Base-by-base conservation (phyloP, 345 rosid genomes). In the Raphanus raphanistrum region DNA sequence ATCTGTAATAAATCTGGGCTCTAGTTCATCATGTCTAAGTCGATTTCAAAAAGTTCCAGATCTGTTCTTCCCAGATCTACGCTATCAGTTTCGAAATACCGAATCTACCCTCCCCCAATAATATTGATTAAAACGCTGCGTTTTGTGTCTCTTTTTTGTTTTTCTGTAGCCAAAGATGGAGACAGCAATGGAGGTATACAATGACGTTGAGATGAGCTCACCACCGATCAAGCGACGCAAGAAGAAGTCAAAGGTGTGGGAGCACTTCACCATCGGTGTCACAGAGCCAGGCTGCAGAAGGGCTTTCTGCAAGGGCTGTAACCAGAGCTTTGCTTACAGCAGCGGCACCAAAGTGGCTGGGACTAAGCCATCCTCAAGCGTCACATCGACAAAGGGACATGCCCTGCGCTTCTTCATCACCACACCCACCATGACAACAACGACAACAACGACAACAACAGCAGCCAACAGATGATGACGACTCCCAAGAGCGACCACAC, bases 251-350 rank as follows among this genome's bases (percentile, higher is more conserved):
- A 82, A 87, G 6, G 97, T 92, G 33, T 94, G 97, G 97, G 98
- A 94, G 38, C 86, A 90, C 79, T 94, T 94, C 80, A 90, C 97
- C 1, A 87, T 94, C 29, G 90, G 92, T 81, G 71, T 65, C 1
- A 90, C 92, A 0, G 84, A 94, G 52, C 77, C 94, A 2, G 90
- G 85, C 60, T 86, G 93, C 80, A 87, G 95, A 82, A 87, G 98
- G 73, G 98, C 97, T 35, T 86, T 80, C 77, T 94, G 98, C 84
- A 94, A 92, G 66, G 93, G 85, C 68, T 94, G 98, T 90, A 94
- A 88, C 73, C 97, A 92, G 83, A 94, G 95, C 78, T 94, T 94
- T 85, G 98, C 98, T n/a, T 94, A 94, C 66, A 92, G 98, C 83
- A 90, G 89, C 1, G 98, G 98, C 66, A 81, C 90, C 0, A 92